These are phyloP conservation scores for Podaxis sp. DNA, from an alignment of 768 basidiomycete genomes.

Conservation along the genomic window DNA sequence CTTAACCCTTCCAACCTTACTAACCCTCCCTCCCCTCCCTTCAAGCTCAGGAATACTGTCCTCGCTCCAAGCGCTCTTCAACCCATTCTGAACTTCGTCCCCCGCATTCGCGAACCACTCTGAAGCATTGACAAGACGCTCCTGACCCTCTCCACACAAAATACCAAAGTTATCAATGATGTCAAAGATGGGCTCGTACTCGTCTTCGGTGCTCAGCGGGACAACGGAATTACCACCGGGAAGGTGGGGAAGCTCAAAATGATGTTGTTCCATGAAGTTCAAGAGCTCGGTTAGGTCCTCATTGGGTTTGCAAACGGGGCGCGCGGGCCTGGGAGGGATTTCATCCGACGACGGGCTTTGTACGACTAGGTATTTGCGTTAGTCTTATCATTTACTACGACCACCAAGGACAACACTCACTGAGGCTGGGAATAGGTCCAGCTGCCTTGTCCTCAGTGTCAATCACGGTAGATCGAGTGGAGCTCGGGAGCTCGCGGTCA, in stretches of 20 bases:
- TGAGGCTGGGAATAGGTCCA: not conserved
- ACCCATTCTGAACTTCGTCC: not conserved
- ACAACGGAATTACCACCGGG: no score
- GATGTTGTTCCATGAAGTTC: not conserved
- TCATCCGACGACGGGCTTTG: not conserved
- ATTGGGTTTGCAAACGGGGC: not conserved
- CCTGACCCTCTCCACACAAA: not conserved
- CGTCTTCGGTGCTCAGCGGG: not conserved
- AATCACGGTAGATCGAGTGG: not conserved
- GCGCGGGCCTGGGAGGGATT: not conserved
- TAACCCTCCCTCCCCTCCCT: not conserved
- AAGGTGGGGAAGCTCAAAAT: not conserved
- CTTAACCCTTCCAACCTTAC: not conserved
- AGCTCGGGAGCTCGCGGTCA: not conserved
- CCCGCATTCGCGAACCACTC: not conserved
- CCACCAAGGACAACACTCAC: not conserved
- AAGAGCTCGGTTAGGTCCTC: not conserved
- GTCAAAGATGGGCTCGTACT: not conserved
- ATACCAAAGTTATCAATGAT: slow-evolving; percentile 1
- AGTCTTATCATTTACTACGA: not conserved
- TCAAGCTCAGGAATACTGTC: not conserved
- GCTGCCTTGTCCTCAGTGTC: not conserved
- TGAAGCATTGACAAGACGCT: not conserved
- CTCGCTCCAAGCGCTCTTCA: not conserved
- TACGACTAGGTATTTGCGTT: not conserved